Base-by-base conservation (phyloP, 2,329 filamentous ascomycete species). In the Epichloe uncinata region DNA sequence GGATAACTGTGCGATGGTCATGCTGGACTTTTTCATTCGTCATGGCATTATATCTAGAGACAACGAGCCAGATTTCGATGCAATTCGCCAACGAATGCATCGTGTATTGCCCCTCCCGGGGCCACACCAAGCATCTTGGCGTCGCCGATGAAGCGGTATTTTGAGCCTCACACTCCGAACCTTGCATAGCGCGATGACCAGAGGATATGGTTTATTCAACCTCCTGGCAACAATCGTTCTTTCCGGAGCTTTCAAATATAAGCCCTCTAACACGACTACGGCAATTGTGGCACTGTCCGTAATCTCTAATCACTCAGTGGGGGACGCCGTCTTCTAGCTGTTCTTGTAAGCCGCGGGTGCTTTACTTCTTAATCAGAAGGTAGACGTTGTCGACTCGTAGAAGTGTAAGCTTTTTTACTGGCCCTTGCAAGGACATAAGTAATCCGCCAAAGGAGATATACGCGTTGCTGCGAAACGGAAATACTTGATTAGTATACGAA, bases 371-470 rank as follows among this genome's bases (percentile, higher is more conserved):
- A 59, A 95, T 74, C 53, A 97, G 77, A 53, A 98, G 78, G 66
- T 98, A 98, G 55, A 94, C 82, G 63, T 95, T 84, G 66, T 98
- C 93, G 61, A 96, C 91, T 60, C 89, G 81, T 62, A 98, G 71
- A 30, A 89, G 85, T 35, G 86, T 94, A 55, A 98, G 79, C 73
- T 95, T 96, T 26, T 93, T 94, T 68, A 95, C 93, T 2, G 93
- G 93, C 5, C 94, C 93, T 61, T 95, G 86, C 50, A 98, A 77
- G 60, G 85, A 88, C 70, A 97, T 83, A 60, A 98, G 70, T 56
- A 98, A 73, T 7, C 93, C 93, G 45, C 93, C 93, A 61, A 96
- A 98, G 1, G 89, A 95, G 58, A 94, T 78, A 69, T 91, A 98
- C 30, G 89, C 87, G 66, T 95, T 94, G 65, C 91, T 97, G 58